A percentile compares a stretch with the other conserved stretches of the same genome.
phyloP scores from a whole-genome alignment of 306 rosid genomes.

The Canavalia gladiata region DNA sequence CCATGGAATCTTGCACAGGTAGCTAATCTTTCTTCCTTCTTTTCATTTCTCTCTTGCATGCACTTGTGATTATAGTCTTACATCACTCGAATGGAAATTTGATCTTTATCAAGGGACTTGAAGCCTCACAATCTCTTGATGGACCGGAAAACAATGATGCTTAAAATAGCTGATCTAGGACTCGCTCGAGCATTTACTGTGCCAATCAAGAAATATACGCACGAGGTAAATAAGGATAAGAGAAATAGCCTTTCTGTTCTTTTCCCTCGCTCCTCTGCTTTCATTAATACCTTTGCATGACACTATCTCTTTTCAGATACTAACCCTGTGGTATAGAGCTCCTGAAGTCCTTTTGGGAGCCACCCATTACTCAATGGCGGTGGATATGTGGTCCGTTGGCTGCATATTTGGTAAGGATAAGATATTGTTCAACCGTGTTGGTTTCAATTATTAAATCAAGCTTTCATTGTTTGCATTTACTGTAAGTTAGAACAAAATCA shows the following conservation, averaged over 20 bases:
- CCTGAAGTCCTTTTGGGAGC: constrained; percentile 98
- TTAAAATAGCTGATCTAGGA: constrained; percentile 96
- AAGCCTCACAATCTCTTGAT: constrained; percentile 96
- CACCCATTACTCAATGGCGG: constrained; percentile 95
- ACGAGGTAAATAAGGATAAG: constrained; percentile 64
- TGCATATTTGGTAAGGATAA: constrained; percentile 82
- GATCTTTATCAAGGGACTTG: constrained; percentile 66
- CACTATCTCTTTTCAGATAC: constrained; percentile 58
- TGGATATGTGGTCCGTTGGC: constrained; percentile 96
- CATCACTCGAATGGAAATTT: neutral
- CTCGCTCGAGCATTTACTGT: constrained; percentile 92
- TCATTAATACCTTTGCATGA: neutral
- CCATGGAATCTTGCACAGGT: constrained; percentile 95
- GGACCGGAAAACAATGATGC: constrained; percentile 85
- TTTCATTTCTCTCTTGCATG: neutral
- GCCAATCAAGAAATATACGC: constrained; percentile 95
- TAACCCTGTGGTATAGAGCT: constrained; percentile 97
- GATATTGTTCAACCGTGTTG: constrained; percentile 18
- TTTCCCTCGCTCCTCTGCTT: neutral
- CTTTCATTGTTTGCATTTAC: no score
- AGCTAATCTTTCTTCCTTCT: neutral
- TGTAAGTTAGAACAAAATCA: no score
- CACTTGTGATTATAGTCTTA: neutral
- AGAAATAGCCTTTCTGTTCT: neutral
- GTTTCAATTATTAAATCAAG: no score